These are phyloP conservation scores for Suhomyces kunorum DNA, from an alignment of 1,139 yeast genomes.

Conservation along the genomic window DNA sequence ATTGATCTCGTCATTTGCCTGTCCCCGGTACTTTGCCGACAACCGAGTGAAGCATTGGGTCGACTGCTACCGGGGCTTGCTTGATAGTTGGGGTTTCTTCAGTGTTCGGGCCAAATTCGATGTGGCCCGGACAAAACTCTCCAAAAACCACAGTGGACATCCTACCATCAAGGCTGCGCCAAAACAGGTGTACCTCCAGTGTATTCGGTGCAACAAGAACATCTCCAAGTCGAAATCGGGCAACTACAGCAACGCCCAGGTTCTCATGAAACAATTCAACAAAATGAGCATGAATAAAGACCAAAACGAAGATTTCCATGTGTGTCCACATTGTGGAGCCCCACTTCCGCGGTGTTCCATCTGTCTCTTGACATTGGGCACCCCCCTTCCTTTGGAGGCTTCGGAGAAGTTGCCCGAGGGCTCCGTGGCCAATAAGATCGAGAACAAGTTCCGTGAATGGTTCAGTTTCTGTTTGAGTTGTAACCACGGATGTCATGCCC, in stretches of 20 bases:
- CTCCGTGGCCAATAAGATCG: constrained; percentile 25
- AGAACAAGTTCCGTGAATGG: constrained; percentile 61
- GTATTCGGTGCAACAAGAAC: constrained; percentile 78
- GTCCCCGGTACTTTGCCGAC: constrained; percentile 79
- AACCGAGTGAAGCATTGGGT: constrained; percentile 75
- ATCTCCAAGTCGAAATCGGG: constrained; percentile 37
- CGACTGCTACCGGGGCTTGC: constrained; percentile 65
- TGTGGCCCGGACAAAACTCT: constrained; percentile 68
- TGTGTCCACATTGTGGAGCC: constrained; percentile 85
- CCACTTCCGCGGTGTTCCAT: constrained; percentile 92
- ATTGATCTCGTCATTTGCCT: constrained; percentile 73
- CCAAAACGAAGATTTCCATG: constrained; percentile 31
- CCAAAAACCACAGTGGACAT: constrained; percentile 53
- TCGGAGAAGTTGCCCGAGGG: constrained; percentile 20
- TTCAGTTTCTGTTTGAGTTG: constrained; percentile 89
- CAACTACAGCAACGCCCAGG: constrained; percentile 25
- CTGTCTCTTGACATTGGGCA: constrained; percentile 79
- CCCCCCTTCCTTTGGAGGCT: constrained; percentile 53
- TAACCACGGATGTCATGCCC: constrained; percentile 92
- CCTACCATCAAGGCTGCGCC: constrained; percentile 56
- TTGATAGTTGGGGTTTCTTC: constrained; percentile 86
- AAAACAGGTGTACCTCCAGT: constrained; percentile 77
- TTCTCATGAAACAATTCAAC: constrained; percentile 42
- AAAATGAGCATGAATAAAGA: constrained; percentile 27
- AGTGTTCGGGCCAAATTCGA: constrained; percentile 80